Evolutionary conservation across 2,329 filamentous ascomycete species (phyloP).

Genomic region (Passalora sequoiae): DNA sequence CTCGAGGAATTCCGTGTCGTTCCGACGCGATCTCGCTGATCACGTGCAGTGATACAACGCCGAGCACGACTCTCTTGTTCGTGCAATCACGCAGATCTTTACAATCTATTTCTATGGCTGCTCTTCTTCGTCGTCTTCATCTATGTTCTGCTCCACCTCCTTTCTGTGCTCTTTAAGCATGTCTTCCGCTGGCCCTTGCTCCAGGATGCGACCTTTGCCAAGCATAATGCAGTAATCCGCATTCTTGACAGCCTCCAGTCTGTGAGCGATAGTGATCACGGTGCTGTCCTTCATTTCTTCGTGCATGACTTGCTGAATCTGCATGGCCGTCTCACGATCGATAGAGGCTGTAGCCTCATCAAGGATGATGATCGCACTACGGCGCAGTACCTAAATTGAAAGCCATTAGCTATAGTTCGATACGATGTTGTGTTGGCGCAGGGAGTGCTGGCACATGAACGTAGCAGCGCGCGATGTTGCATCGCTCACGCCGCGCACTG

Average conservation of each 20-base stretch:
- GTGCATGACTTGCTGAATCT: conserved; percentile 52
- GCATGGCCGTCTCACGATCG: conserved; percentile 56
- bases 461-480: no score
- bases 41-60: no score
- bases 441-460: no score
- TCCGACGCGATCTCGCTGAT: no score
- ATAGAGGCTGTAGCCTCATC: conserved; percentile 64
- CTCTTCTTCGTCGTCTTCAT: conserved; percentile 5
- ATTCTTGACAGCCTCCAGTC: conserved; percentile 56
- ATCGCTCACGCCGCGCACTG: no score
- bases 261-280: conserved; percentile 62
- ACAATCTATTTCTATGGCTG: background rate
- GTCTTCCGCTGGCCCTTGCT: conserved; percentile 32
- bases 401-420: no score
- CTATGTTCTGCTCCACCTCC: conserved; percentile 12
- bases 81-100: background rate
- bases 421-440: no score
- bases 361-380: conserved; percentile 59
- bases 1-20: no score
- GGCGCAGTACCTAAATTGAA: no score
- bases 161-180: conserved; percentile 23
- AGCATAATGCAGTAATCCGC: conserved; percentile 54
- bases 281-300: conserved; percentile 56
- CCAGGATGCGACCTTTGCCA: conserved; percentile 47
- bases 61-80: no score